phyloP scores from a whole-genome alignment of 2,329 filamentous ascomycete genomes.

The Colletotrichum tropicale region DNA sequence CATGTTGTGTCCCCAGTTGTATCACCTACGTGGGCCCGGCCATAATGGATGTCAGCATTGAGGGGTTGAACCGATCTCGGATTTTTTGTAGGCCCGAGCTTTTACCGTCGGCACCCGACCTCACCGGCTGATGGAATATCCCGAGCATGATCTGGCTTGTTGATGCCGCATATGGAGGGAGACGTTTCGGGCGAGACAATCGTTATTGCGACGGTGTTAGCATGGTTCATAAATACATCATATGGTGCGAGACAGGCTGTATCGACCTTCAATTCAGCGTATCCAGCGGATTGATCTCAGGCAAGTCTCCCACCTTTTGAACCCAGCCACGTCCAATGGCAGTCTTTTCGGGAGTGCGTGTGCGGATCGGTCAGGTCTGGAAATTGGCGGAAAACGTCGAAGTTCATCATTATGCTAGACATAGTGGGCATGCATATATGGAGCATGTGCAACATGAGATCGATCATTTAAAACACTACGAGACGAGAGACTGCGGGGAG shows the following conservation, averaged over 20 bases:
- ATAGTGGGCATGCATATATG: neutral
- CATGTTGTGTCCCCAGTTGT: neutral
- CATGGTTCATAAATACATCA: neutral
- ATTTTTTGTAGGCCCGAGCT: neutral
- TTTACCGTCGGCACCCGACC: neutral
- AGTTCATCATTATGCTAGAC: neutral
- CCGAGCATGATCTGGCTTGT: neutral
- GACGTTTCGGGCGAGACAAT: neutral
- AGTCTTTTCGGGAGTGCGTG: neutral
- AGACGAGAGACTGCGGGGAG: neutral
- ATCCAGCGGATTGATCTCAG: neutral
- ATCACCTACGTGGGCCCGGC: neutral
- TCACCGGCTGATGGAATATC: neutral
- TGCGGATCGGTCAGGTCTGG: neutral
- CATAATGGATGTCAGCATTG: neutral
- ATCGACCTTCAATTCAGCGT: neutral
- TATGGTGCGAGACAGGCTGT: neutral
- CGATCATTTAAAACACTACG: neutral
- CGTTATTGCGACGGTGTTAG: neutral
- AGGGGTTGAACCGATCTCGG: neutral
- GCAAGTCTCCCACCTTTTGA: neutral
- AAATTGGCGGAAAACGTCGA: neutral
- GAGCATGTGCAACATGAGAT: neutral
- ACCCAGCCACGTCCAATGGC: neutral
- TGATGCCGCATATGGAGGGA: neutral